These are phyloP conservation scores for Alternaria ventricosa DNA, from an alignment of 2,329 filamentous ascomycete species.

Conservation along the genomic window DNA sequence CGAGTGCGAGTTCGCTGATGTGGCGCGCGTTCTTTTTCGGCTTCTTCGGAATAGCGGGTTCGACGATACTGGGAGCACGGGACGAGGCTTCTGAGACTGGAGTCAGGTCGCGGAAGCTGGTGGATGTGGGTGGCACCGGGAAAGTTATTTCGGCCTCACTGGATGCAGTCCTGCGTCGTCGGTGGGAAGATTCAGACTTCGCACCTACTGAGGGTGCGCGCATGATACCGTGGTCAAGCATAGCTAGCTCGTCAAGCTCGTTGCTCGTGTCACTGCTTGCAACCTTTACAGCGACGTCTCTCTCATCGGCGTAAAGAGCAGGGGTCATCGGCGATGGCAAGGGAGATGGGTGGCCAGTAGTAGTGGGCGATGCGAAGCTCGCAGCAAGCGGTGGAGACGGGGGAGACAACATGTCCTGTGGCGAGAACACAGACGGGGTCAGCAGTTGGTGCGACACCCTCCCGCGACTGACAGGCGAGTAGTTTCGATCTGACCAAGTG, in stretches of 20 bases:
- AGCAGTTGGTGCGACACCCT: constrained; percentile 29
- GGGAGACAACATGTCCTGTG: constrained; percentile 40
- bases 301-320: constrained; percentile 33
- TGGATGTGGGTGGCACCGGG: constrained; percentile 19
- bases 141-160: constrained; percentile 41
- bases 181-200: constrained; percentile 32
- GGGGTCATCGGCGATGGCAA: constrained; percentile 48
- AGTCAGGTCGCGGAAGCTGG: constrained; percentile 21
- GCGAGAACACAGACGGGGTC: constrained; percentile 38
- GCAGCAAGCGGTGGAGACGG: constrained; percentile 32
- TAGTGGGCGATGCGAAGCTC: constrained; percentile 39
- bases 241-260: constrained; percentile 36
- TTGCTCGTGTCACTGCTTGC: constrained; percentile 45
- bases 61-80: constrained; percentile 29
- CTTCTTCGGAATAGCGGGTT: constrained; percentile 21
- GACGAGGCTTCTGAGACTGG: constrained; percentile 33
- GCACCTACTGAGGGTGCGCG: constrained; percentile 30
- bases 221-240: constrained; percentile 33
- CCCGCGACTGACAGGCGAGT: constrained; percentile 20
- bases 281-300: constrained; percentile 43
- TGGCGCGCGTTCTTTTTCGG: constrained; percentile 25
- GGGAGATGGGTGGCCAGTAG: constrained; percentile 38
- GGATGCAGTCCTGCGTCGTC: constrained; percentile 45
- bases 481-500: constrained; percentile 21
- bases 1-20: constrained; percentile 21